Evolutionary conservation across 345 rosid species (phyloP).

Genomic region (Citrus sinensis): DVS_A1.0 CM039165.1:34248501-34249000

Average conservation of each 20-base stretch:
- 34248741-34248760: background rate
- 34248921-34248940: background rate
- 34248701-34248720: background rate
- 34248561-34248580: background rate
- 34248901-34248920: background rate
- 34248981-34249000: background rate
- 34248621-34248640: background rate
- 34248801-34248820: constrained; percentile 1
- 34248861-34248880: background rate
- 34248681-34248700: background rate
- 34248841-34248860: background rate
- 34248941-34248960: background rate
- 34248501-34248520: background rate
- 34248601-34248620: background rate
- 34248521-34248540: background rate
- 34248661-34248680: background rate
- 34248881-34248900: background rate
- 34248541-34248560: background rate
- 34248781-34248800: background rate
- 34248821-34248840: background rate
- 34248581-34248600: background rate
- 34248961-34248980: background rate
- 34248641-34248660: background rate
- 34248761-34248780: background rate
- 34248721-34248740: background rate